Evolutionary conservation across 371 early-diverging fungal genomes (phyloP), one percentile per base, ranked within the genome.

Genomic region (Batrachochytrium dendrobatidis): DNA sequence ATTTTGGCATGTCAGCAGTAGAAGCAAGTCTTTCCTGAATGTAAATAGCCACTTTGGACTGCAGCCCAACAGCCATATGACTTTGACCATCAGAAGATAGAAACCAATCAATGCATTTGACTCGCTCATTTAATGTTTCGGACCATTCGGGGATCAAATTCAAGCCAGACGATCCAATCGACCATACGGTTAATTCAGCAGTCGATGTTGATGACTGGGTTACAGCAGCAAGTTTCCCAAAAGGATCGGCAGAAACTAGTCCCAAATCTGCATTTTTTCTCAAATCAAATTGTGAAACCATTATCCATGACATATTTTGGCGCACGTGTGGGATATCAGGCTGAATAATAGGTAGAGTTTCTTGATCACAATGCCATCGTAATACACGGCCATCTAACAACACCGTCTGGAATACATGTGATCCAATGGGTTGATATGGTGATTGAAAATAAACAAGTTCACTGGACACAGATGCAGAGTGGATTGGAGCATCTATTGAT

Each of bases 81-180:
- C 77, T 80, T 49, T 87, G 84, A 0, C 86, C 89, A 60, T 87
- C 87, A 1, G 85, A 81, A 2, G 88, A 80, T 17, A 86, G 67
- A 63, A 78, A 76, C 89, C 88, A 88, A 35, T 83, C 85, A 30
- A 87, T 55, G 52, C 75, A 85, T 10, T 68, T 64, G 26, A 85
- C 71, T 1, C 66, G 58, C 32, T 73, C 65, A 34, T 56, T 65
- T 45, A 62, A 24, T 32, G 12, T n/a, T 12, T 48, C 34, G 15
- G 35, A 30, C 62, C 66, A 67, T 33, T 70, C 71, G 30, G 48
- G 17, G 10, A 20, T 39, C 68, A 66, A 63, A 24, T 53, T 62
- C 18, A 68, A 39, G 22, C 69, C 72, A 25, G 68, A 62, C 20
- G 63, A 49, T 29, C 63, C 66, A 39, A 62, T 66, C 17, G 59